A percentile compares a stretch with the other conserved stretches of the same genome.
phyloP scores from a whole-genome alignment of 1,139 yeast genomes.

The Nakaseomyces nivariensis region DNA sequence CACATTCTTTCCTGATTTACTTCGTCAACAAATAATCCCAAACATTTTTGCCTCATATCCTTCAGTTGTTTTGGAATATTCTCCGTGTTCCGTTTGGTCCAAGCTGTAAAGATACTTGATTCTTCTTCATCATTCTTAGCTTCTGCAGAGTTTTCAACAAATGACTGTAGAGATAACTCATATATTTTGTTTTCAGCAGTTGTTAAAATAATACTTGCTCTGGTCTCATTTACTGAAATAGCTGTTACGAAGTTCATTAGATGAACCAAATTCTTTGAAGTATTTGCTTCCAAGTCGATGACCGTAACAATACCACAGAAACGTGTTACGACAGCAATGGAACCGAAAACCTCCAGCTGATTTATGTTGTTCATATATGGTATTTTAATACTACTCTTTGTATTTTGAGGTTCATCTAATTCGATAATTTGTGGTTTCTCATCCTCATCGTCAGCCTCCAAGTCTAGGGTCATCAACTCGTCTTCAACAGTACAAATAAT shows the following conservation, averaged over 20 bases:
- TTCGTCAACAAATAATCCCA: constrained; percentile 51
- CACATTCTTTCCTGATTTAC: constrained; percentile 43
- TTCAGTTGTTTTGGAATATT: constrained; percentile 59
- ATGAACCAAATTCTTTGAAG: constrained; percentile 35
- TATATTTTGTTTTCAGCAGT: constrained; percentile 67
- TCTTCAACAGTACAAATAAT: constrained; percentile 57
- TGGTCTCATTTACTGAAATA: constrained; percentile 41
- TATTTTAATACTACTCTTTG: constrained; percentile 27
- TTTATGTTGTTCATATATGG: constrained; percentile 40
- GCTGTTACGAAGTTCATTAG: constrained; percentile 54
- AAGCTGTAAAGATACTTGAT: constrained; percentile 45
- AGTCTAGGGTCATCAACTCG: constrained; percentile 44
- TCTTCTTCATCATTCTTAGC: constrained; percentile 12
- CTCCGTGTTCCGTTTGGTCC: constrained; percentile 77
- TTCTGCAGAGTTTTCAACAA: not conserved
- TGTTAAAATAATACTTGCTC: constrained; percentile 48
- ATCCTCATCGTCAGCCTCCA: constrained; percentile 35
- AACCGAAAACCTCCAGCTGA: constrained; percentile 38
- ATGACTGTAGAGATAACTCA: constrained; percentile 40
- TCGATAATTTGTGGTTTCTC: constrained; percentile 35
- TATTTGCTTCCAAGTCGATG: constrained; percentile 29
- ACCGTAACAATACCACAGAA: constrained; percentile 60
- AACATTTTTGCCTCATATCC: constrained; percentile 56
- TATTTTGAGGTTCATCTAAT: constrained; percentile 28
- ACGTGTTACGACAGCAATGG: constrained; percentile 46